These are phyloP conservation scores for Pichia phayaonensis DNA, from an alignment of 805 yeast species.

Conservation along the genomic window DNA sequence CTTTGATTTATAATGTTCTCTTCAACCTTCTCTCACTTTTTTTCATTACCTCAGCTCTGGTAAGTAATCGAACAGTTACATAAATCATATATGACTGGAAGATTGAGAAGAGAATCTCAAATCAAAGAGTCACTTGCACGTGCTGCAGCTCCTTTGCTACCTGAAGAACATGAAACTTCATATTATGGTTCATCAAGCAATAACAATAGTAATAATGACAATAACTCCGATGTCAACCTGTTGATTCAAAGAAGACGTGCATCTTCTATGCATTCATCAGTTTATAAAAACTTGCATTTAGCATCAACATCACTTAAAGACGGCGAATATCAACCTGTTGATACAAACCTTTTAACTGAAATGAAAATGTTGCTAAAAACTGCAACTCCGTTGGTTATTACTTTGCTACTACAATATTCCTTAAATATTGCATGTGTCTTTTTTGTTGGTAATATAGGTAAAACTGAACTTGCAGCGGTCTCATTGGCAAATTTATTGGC, in stretches of 20 bases:
- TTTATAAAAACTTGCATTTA: conserved; percentile 10
- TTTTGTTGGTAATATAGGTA: conserved; percentile 54
- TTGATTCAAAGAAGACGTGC: conserved; percentile 23
- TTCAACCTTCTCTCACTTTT: no score
- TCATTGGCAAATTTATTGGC: conserved; percentile 51
- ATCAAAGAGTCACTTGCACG: neutral
- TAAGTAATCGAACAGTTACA: no score
- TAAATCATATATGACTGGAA: neutral
- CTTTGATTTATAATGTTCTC: no score
- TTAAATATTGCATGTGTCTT: conserved; percentile 47
- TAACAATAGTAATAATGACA: conserved; percentile 1
- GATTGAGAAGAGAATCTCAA: neutral
- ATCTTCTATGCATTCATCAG: conserved; percentile 17
- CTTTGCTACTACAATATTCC: conserved; percentile 48
- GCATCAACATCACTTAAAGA: conserved; percentile 17
- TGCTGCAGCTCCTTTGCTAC: neutral
- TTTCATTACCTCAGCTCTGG: neutral
- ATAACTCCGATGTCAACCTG: conserved; percentile 11
- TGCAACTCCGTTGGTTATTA: conserved; percentile 44
- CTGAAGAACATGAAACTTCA: neutral
- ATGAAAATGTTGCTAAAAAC: conserved; percentile 31
- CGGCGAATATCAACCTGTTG: conserved; percentile 31
- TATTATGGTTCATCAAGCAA: neutral
- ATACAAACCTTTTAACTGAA: conserved; percentile 33
- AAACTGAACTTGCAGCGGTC: conserved; percentile 50